A percentile compares a stretch with the other conserved stretches of the same genome.
These are phyloP conservation scores for Wickerhamomyces queroliae DNA, from an alignment of 805 yeast species.

Conservation along the genomic window DNA sequence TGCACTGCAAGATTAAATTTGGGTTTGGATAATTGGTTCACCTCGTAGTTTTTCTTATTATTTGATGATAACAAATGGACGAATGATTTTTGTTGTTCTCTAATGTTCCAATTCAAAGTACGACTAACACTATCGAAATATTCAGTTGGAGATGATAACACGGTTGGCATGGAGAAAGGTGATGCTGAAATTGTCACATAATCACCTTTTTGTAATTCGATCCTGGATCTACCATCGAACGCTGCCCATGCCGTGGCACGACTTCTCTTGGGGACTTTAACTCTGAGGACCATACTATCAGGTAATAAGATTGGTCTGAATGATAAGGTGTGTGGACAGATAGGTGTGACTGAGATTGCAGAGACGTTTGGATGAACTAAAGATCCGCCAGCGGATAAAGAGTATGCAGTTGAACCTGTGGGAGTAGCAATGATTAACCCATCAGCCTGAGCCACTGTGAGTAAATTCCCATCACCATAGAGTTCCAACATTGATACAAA, in stretches of 20 bases:
- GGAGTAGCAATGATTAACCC: conserved; percentile 92
- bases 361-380: conserved; percentile 91
- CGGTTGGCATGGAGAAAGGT: conserved; percentile 92
- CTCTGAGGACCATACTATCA: conserved; percentile 81
- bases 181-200: conserved; percentile 82
- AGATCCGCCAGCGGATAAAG: conserved; percentile 92
- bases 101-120: conserved; percentile 87
- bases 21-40: conserved; percentile 17
- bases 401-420: conserved; percentile 95
- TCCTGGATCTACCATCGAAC: conserved; percentile 87
- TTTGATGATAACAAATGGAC: conserved; percentile 52
- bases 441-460: conserved; percentile 92
- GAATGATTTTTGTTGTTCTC: conserved; percentile 85
- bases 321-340: conserved; percentile 92
- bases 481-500: conserved; percentile 85
- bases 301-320: conserved; percentile 91
- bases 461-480: conserved; percentile 78
- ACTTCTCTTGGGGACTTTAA: conserved; percentile 76
- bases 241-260: conserved; percentile 95
- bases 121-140: conserved; percentile 81
- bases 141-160: conserved; percentile 66
- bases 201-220: conserved; percentile 77
- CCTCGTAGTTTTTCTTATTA: conserved; percentile 41
- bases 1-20: conserved; percentile 16
- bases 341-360: conserved; percentile 90